phyloP scores from a whole-genome alignment of 768 basidiomycete genomes.

The Lentinula aciculospora region DNA sequence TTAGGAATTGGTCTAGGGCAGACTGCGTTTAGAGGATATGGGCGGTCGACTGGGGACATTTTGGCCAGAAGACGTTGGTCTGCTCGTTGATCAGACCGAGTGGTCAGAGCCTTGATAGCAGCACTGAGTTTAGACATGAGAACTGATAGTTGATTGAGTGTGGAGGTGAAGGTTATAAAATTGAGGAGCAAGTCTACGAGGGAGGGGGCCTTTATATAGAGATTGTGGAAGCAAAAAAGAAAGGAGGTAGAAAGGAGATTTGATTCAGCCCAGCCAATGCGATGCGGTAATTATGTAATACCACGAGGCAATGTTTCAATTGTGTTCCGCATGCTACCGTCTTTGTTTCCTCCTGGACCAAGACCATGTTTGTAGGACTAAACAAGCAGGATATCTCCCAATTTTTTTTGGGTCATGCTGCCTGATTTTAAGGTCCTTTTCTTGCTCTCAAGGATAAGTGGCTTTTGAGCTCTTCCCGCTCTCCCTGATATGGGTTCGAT shows the following conservation, averaged over 20 bases:
- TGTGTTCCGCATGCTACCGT: background rate
- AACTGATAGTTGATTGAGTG: background rate
- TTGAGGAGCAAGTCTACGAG: background rate
- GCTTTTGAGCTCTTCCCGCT: background rate
- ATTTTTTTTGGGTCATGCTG: too few relatives aligned
- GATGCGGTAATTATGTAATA: background rate
- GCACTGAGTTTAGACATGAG: background rate
- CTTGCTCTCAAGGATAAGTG: background rate
- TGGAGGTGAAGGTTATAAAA: background rate
- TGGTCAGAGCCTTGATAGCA: background rate
- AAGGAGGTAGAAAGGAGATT: background rate
- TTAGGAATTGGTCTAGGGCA: conserved; percentile 67
- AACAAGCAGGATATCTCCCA: too few relatives aligned
- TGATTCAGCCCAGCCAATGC: background rate
- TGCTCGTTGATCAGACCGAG: background rate
- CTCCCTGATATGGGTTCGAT: too few relatives aligned
- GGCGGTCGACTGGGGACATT: conserved; percentile 9
- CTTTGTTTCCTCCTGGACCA: background rate
- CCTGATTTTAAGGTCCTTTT: too few relatives aligned
- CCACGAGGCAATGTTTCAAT: background rate
- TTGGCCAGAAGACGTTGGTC: conserved; percentile 14
- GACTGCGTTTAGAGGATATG: conserved; percentile 9
- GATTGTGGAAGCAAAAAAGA: background rate
- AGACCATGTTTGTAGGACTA: too few relatives aligned
- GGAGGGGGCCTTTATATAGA: background rate